Conservation (phyloP, 768 basidiomycete species). For the Tricholoma matsutake region DNA sequence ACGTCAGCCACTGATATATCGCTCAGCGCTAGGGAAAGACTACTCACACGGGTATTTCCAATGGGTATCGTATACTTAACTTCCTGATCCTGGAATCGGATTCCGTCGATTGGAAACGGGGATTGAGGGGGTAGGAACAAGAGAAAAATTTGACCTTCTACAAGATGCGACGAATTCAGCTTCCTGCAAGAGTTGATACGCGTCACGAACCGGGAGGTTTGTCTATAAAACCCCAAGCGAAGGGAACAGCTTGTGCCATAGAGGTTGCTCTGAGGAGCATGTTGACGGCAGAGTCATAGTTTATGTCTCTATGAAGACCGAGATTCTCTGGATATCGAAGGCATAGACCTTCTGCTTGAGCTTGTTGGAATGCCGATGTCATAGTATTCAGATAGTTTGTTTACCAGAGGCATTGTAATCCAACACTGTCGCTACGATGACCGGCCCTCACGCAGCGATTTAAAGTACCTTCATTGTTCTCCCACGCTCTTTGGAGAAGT, state of each 20-base stretch:
- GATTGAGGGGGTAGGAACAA: conserved; percentile 58
- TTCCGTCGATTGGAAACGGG: conserved; percentile 71
- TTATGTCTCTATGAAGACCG: conserved; percentile 51
- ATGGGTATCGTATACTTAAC: conserved; percentile 53
- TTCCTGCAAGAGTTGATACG: not conserved
- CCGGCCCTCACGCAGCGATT: not conserved
- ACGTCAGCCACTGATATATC: conserved; percentile 1
- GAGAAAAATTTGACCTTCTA: conserved; percentile 68
- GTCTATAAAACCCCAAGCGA: conserved; percentile 74
- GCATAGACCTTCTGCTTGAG: conserved; percentile 59
- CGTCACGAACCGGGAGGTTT: conserved; percentile 60
- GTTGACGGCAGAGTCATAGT: conserved; percentile 52
- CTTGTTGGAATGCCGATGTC: conserved; percentile 38
- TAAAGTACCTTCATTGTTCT: not conserved
- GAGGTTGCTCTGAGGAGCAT: conserved; percentile 61
- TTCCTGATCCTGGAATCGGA: conserved; percentile 75
- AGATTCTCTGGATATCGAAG: conserved; percentile 71
- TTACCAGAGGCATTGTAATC: conserved; percentile 12
- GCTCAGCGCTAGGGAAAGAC: conserved; percentile 5
- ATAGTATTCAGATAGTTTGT: conserved; percentile 6
- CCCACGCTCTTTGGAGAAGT: not conserved
- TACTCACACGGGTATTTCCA: conserved; percentile 51
- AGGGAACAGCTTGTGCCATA: conserved; percentile 58
- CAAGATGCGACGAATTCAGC: not conserved
- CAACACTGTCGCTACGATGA: conserved; percentile 8